Percentiles rank a stretch among this genome's conserved stretches.
These are phyloP conservation scores for Ceratorhiza oryzae-sativae DNA, from an alignment of 1,284 basidiomycete species.

Conservation along the genomic window DNA sequence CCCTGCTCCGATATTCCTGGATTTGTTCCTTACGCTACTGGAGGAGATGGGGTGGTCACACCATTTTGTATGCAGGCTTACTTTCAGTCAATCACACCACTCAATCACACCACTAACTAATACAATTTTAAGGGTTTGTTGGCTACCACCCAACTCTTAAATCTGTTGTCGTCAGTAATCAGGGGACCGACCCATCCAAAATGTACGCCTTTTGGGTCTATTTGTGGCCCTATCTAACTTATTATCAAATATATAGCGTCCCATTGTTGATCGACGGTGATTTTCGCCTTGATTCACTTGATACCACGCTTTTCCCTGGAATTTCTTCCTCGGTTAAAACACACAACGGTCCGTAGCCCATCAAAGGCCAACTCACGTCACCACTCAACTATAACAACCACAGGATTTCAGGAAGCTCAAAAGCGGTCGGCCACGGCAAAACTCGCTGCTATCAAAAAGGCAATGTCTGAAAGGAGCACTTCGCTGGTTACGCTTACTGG, in stretches of 20 bases:
- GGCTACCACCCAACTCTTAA: slow-evolving; percentile 34
- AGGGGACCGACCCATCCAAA: slow-evolving; percentile 43
- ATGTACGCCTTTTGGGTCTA: neutral
- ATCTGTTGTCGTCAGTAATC: slow-evolving; percentile 41
- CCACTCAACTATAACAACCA: no score
- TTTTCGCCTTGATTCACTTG: slow-evolving; percentile 8
- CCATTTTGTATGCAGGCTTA: slow-evolving; percentile 23
- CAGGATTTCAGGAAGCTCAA: slow-evolving; percentile 40
- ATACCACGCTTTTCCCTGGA: slow-evolving; percentile 27
- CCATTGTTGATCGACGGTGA: slow-evolving; percentile 38
- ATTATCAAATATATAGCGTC: slow-evolving; percentile 10
- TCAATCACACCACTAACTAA: no score
- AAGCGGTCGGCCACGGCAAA: slow-evolving; percentile 39
- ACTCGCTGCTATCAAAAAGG: slow-evolving; percentile 40
- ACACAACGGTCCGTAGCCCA: slow-evolving; percentile 34
- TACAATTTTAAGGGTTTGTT: slow-evolving; percentile 16
- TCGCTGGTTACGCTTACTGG: slow-evolving; percentile 41
- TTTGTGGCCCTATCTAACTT: neutral
- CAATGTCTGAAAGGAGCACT: slow-evolving; percentile 31
- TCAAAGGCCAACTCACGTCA: no score
- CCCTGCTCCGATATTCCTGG: slow-evolving; percentile 37
- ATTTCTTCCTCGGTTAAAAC: slow-evolving; percentile 23
- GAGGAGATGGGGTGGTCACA: slow-evolving; percentile 41
- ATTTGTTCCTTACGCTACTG: slow-evolving; percentile 39
- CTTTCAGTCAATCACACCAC: neutral